phyloP scores from a whole-genome alignment of 306 rosid genomes.

The Cucurbita moschata region DNA sequence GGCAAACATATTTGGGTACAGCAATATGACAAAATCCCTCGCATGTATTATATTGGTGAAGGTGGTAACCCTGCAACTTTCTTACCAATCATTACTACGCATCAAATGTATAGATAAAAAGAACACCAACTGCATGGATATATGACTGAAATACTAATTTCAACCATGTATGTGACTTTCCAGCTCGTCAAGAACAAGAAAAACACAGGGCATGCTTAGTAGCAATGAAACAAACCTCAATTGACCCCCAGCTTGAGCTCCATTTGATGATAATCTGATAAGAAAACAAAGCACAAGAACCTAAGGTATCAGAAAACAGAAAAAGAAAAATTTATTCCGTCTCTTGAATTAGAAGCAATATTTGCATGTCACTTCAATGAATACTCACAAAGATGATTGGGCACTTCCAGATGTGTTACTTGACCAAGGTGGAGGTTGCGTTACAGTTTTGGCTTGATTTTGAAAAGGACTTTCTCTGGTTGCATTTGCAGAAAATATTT shows the following conservation, averaged over 20 bases:
- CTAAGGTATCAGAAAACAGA: background rate
- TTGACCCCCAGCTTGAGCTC: conserved; percentile 61
- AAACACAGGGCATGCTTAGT: background rate
- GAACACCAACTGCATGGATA: background rate
- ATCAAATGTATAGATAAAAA: background rate
- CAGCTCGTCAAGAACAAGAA: background rate
- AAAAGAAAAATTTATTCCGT: background rate
- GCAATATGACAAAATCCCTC: background rate
- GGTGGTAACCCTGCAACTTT: background rate
- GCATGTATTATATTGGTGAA: background rate
- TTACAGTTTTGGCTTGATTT: conserved; percentile 40
- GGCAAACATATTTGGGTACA: background rate
- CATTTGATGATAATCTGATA: conserved; percentile 49
- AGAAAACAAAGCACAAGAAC: conserved; percentile 2
- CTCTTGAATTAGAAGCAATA: background rate
- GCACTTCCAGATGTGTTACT: conserved; percentile 31
- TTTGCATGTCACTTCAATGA: background rate
- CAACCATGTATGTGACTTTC: background rate
- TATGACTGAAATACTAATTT: background rate
- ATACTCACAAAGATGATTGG: conserved; percentile 45
- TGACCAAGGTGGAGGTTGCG: conserved; percentile 88
- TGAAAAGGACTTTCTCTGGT: conserved; percentile 58
- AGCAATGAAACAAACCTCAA: conserved; percentile 42
- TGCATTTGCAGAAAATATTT: conserved; percentile 60
- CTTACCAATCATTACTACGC: background rate